phyloP scores from a whole-genome alignment of 2,329 filamentous ascomycete genomes.

The Sarocladiaceae sp. region DNA sequence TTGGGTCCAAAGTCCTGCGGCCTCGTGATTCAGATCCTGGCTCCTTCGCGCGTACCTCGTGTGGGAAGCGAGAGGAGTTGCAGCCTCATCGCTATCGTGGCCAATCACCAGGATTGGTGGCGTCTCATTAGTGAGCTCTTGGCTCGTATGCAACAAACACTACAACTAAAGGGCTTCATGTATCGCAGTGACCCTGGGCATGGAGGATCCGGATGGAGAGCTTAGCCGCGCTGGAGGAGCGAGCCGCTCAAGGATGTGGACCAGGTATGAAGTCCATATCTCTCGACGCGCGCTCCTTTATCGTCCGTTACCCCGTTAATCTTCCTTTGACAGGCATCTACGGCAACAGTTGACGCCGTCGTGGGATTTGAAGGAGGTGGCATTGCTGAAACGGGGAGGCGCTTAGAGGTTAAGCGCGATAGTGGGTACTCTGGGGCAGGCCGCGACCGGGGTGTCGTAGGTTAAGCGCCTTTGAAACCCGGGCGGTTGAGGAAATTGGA shows the following conservation, averaged over 20 bases:
- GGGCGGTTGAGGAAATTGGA: not conserved
- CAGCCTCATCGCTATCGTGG: not conserved
- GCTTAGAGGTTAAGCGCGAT: constrained; percentile 1
- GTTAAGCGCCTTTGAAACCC: too few relatives aligned
- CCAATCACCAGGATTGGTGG: too few relatives aligned
- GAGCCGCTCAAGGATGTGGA: too few relatives aligned
- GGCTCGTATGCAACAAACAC: too few relatives aligned
- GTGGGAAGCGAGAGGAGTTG: too few relatives aligned
- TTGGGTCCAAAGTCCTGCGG: not conserved
- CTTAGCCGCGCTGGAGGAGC: too few relatives aligned
- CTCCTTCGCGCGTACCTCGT: not conserved
- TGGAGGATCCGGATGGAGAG: too few relatives aligned
- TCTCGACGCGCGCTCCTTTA: not conserved
- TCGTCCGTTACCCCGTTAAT: not conserved
- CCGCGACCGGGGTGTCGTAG: not conserved
- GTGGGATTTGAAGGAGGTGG: constrained; percentile 3
- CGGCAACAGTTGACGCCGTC: not conserved
- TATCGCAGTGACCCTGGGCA: too few relatives aligned
- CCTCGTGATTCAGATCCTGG: not conserved
- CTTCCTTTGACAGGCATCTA: not conserved
- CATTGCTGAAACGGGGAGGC: not conserved
- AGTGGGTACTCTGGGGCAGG: not conserved
- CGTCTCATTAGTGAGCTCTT: too few relatives aligned
- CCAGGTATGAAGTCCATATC: not conserved
- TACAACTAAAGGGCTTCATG: too few relatives aligned